Base-by-base conservation (phyloP, 2,329 filamentous ascomycete species). In the Colletotrichum sp. region DNA sequence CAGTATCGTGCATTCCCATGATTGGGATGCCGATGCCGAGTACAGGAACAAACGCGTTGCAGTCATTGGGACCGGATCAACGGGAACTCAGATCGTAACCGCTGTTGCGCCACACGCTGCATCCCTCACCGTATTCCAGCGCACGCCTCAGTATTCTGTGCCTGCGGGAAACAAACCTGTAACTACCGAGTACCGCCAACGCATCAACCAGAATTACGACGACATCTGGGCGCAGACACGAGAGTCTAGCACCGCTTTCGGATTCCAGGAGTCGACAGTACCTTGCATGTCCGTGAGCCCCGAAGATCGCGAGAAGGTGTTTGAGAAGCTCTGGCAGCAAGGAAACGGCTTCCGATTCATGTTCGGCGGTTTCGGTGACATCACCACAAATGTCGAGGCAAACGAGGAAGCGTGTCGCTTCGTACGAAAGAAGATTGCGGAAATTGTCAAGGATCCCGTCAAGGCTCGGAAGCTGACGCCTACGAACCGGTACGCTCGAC, bases 181-280 rank as follows among this genome's bases (percentile, higher is more conserved):
- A 2, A 44, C 18, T 0, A 0, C 39, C 3, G 39, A 44, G 39
- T 44, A 44, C 8, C 39, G 39, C 39, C 8, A 44, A 44, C 16
- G 5, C 5, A 44, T 44, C 18, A 44, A 79, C 18, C 79, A 79
- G 36, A 84, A 83, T 24, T 84, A 70, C 72, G 76, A 63, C 65
- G 72, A 63, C 79, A 80, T 71, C 74, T 79, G 15, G 79, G 78
- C 16, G 18, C 9, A 44, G 39, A 44, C 39, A 18, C 39, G 39
- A 44, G 39, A 44, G 79, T 81, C 73, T 6, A 30, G 7, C 2
- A 26, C 21, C 71, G 83, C 36, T 83, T 87, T 76, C 75, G 84
- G 12, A 81, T 84, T 79, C 69, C 78, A 28, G 72, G 78, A 39
- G 79, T 81, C 57, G 32, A 72, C 16, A n/a, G 39, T 44, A 12